phyloP scores from a whole-genome alignment of 2,329 filamentous ascomycete species.

The Beauveria bassiana region DNA sequence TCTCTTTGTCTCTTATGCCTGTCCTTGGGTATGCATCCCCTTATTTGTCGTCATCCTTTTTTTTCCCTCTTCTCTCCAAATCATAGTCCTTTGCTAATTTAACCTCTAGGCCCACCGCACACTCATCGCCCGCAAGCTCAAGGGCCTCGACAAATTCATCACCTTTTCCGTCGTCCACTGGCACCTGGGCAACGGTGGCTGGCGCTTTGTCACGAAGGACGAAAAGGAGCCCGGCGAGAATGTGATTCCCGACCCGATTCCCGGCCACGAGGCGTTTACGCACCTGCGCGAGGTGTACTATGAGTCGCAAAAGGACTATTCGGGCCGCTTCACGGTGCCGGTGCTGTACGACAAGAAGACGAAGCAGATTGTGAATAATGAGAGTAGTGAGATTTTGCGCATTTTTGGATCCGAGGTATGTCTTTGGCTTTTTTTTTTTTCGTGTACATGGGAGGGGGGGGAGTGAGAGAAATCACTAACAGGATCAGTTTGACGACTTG shows the following conservation, averaged over 20 bases:
- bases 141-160: constrained; percentile 83
- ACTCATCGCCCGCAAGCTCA: constrained; percentile 80
- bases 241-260: constrained; percentile 59
- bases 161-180: constrained; percentile 80
- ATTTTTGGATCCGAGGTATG: constrained; percentile 72
- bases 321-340: constrained; percentile 79
- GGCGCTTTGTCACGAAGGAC: constrained; percentile 69
- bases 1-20: constrained; percentile 89
- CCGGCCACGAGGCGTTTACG: constrained; percentile 60
- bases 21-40: constrained; percentile 63
- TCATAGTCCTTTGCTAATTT: not conserved
- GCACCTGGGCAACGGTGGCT: constrained; percentile 68
- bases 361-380: constrained; percentile 78
- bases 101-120: constrained; percentile 62
- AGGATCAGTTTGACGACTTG: constrained; percentile 58
- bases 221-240: constrained; percentile 51
- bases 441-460: too few species aligned
- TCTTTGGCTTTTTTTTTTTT: not conserved
- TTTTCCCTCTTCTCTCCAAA: not conserved
- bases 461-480: not conserved
- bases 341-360: constrained; percentile 74
- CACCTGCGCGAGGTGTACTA: constrained; percentile 78
- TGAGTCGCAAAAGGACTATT: constrained; percentile 60
- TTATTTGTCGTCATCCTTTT: not conserved
- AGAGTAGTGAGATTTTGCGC: constrained; percentile 85